A percentile compares a stretch with the other conserved stretches of the same genome.
Conservation (phyloP, 1,284 basidiomycete species). For the Fomitopsis betulina region DNA sequence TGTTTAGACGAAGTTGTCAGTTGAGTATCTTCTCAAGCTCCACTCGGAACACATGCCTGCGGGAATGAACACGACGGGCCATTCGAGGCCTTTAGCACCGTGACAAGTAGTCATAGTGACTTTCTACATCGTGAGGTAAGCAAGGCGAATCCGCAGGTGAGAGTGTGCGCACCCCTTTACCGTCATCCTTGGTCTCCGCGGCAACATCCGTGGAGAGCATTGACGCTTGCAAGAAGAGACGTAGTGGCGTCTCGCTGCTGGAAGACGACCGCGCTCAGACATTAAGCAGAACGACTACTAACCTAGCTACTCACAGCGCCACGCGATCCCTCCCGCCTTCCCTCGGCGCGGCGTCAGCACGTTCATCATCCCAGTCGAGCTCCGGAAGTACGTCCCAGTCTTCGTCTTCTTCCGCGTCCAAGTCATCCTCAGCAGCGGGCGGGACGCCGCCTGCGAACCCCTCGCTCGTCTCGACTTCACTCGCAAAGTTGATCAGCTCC, state of each 20-base stretch:
- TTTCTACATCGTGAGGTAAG: conserved; percentile 42
- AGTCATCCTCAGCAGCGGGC: conserved; percentile 10
- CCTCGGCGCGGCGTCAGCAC: conserved; percentile 5
- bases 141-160: background rate
- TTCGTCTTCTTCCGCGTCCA: conserved; percentile 13
- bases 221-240: conserved; percentile 80
- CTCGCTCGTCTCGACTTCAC: conserved; percentile 36
- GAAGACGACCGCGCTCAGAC: background rate
- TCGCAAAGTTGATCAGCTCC: conserved; percentile 75
- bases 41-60: conserved; percentile 38
- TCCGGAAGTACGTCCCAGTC: conserved; percentile 13
- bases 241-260: conserved; percentile 59
- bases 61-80: conserved; percentile 84
- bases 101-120: conserved; percentile 89
- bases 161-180: conserved; percentile 41
- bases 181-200: conserved; percentile 52
- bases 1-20: background rate
- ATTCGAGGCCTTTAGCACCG: conserved; percentile 89
- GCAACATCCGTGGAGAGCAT: conserved; percentile 84
- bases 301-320: background rate
- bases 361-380: conserved; percentile 17
- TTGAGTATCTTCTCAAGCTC: background rate
- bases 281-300: background rate
- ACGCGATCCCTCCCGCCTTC: background rate
- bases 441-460: background rate